Conservation (phyloP, 177 flowering plant genomes). For the Tripterygium wilfordii region DNA sequence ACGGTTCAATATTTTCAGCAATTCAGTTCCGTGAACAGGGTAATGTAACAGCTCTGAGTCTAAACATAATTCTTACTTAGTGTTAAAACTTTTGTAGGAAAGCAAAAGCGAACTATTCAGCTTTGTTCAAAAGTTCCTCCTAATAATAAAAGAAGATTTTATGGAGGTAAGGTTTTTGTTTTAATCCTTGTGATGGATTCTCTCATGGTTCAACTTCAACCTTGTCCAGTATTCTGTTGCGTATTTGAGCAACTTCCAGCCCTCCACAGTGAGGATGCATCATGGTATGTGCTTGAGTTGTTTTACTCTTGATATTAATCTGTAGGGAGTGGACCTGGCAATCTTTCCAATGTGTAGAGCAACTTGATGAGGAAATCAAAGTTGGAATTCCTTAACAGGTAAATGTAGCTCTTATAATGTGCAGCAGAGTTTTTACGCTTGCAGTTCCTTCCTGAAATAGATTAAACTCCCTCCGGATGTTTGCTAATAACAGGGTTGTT, state of each 20-base stretch:
- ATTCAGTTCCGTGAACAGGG: too few species aligned
- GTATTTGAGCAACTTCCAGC: too few species aligned
- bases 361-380: slow-evolving; percentile 88
- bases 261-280: too few species aligned
- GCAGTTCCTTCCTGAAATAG: too few species aligned
- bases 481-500: too few species aligned
- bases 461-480: too few species aligned
- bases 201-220: not conserved
- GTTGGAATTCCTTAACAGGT: slow-evolving; percentile 74
- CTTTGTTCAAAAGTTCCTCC: slow-evolving; percentile 79
- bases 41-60: too few species aligned
- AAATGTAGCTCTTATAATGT: too few species aligned
- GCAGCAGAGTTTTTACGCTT: too few species aligned
- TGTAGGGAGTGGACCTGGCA: slow-evolving; percentile 47
- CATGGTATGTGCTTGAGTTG: too few species aligned
- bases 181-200: not conserved
- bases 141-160: slow-evolving; percentile 54
- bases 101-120: slow-evolving; percentile 77
- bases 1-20: not conserved
- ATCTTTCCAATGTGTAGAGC: slow-evolving; percentile 49
- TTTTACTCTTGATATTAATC: slow-evolving; percentile 9
- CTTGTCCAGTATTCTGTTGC: not conserved
- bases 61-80: not conserved
- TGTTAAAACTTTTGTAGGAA: slow-evolving; percentile 35
- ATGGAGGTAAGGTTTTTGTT: slow-evolving; percentile 42